phyloP scores from a whole-genome alignment of 805 yeast species.

The Lipomyces oligophaga region DNA sequence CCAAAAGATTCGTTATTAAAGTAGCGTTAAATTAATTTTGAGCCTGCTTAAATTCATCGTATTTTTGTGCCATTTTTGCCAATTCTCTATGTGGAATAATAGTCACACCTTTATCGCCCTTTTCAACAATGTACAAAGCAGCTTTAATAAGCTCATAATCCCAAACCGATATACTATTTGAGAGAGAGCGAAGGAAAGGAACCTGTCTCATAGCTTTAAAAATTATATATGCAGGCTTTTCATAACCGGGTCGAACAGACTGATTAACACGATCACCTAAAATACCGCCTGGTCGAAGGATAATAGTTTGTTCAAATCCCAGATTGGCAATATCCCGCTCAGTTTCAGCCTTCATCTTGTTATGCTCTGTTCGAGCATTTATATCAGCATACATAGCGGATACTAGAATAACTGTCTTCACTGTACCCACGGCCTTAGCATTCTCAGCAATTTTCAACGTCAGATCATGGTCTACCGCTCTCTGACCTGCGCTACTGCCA shows the following conservation, averaged over 20 bases:
- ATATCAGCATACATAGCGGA: conserved; percentile 62
- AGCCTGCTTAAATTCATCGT: too few relatives aligned
- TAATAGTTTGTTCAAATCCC: conserved; percentile 63
- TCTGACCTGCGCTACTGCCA: conserved; percentile 67
- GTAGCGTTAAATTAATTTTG: too few relatives aligned
- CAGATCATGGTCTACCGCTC: conserved; percentile 68
- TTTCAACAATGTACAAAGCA: conserved; percentile 45
- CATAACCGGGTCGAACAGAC: conserved; percentile 13
- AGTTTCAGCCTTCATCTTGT: conserved; percentile 66
- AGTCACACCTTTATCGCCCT: conserved; percentile 33
- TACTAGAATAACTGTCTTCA: conserved; percentile 59
- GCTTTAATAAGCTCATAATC: conserved; percentile 64
- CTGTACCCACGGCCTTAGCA: conserved; percentile 63
- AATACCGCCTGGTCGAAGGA: conserved; percentile 69
- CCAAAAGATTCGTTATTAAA: too few relatives aligned
- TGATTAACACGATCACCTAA: conserved; percentile 37
- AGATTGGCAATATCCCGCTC: conserved; percentile 63
- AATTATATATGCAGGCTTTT: conserved; percentile 7
- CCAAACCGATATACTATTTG: conserved; percentile 44
- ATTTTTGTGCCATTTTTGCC: conserved; percentile 15
- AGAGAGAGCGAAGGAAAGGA: conserved; percentile 5
- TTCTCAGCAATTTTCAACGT: conserved; percentile 65
- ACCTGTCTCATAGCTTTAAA: not conserved
- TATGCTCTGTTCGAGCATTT: conserved; percentile 55
- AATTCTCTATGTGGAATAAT: conserved; percentile 25